Evolutionary conservation across 176 grass and related monocot genomes (phyloP).

Genomic region (Alopecurus myosuroides): DNA sequence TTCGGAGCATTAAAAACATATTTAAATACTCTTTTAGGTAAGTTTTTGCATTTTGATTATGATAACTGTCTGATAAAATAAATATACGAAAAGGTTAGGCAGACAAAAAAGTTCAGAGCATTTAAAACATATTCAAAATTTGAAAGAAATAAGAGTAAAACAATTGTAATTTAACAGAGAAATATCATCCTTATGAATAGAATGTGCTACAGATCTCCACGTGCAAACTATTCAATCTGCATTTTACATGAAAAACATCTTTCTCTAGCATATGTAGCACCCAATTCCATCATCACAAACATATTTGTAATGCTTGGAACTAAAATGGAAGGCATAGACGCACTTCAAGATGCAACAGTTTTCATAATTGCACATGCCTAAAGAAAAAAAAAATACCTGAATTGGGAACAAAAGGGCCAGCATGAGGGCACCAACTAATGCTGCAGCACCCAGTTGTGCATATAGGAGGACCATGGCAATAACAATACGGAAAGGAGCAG

Average conservation of each 20-base stretch:
- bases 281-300: neutral
- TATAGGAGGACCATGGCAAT: conserved; percentile 84
- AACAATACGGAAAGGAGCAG: conserved; percentile 97
- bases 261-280: conserved; percentile 21
- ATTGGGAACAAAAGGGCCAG: conserved; percentile 84
- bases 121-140: neutral
- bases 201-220: neutral
- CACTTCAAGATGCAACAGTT: conserved; percentile 13
- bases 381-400: conserved; percentile 63
- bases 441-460: conserved; percentile 70
- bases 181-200: neutral
- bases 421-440: conserved; percentile 73
- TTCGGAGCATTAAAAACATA: too few species aligned
- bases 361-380: neutral
- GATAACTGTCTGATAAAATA: conserved; percentile 64
- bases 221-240: neutral
- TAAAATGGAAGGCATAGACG: neutral
- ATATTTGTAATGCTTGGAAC: conserved; percentile 4
- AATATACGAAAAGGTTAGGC: neutral
- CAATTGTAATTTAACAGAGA: neutral
- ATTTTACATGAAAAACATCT: conserved; percentile 5
- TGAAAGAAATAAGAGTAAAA: neutral
- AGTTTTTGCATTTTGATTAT: conserved; percentile 98
- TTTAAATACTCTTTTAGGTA: too few species aligned
- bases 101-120: neutral